Percentiles rank a stretch among this genome's conserved stretches.
Conservation (phyloP, 2,329 filamentous ascomycete genomes). For the Graphiopsis chlorocephala region DNA sequence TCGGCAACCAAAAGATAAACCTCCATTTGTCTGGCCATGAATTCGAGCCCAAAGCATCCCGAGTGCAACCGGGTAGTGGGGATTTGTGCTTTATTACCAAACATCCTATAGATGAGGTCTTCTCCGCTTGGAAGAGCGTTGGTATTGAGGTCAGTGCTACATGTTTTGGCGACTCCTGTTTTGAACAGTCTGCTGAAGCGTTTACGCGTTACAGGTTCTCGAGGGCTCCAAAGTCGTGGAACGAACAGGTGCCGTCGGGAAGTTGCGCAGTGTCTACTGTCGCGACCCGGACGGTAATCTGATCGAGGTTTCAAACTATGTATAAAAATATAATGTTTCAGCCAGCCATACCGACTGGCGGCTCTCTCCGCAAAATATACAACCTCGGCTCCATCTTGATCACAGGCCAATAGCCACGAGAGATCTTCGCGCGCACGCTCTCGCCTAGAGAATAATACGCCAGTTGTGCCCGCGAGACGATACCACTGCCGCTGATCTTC, state of each 20-base stretch:
- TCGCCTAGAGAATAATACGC: constrained; percentile 20
- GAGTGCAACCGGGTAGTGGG: constrained; percentile 55
- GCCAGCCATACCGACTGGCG: not conserved
- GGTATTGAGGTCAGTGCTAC: constrained; percentile 43
- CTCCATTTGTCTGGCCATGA: constrained; percentile 58
- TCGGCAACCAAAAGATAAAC: constrained; percentile 61
- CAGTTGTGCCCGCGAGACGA: constrained; percentile 14
- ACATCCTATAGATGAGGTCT: constrained; percentile 48
- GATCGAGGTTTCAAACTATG: constrained; percentile 47
- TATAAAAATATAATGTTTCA: constrained; percentile 19
- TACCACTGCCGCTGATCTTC: no score
- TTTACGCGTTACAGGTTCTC: constrained; percentile 25
- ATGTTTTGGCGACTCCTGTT: not conserved
- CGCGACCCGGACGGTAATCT: constrained; percentile 62
- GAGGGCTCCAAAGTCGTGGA: constrained; percentile 53
- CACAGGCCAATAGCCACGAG: constrained; percentile 55
- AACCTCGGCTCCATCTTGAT: constrained; percentile 54
- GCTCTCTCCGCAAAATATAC: constrained; percentile 46
- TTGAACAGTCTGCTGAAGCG: constrained; percentile 22
- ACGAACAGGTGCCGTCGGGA: constrained; percentile 56
- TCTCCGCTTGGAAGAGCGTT: constrained; percentile 41
- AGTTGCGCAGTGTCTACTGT: constrained; percentile 57
- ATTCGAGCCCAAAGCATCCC: constrained; percentile 58
- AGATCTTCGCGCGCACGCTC: constrained; percentile 32
- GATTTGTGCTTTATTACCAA: constrained; percentile 61